Evolutionary conservation across 768 basidiomycete genomes (phyloP).

Genomic region (Trametes gibbosa): DNA sequence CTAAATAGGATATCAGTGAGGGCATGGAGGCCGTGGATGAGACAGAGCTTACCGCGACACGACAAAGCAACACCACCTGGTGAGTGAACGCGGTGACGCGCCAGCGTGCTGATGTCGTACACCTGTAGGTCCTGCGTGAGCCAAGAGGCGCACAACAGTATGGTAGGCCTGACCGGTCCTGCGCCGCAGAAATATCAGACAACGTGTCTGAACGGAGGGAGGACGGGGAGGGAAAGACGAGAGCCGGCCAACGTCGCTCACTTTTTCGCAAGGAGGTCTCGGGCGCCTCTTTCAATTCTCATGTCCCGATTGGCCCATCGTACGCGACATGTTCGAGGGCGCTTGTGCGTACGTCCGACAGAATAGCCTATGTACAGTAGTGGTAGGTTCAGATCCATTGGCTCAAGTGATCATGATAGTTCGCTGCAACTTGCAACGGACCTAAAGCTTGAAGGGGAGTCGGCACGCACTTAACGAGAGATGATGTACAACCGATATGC

Average conservation of each 20-base stretch:
- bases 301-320: conserved; percentile 1
- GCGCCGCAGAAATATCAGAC: background rate
- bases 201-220: background rate
- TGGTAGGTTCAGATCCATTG: too few relatives aligned
- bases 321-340: background rate
- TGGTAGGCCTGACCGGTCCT: background rate
- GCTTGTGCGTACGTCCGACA: background rate
- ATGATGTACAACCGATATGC: conserved; percentile 20
- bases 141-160: background rate
- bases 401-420: too few relatives aligned
- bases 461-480: background rate
- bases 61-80: conserved; percentile 16
- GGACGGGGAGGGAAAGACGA: conserved; percentile 13
- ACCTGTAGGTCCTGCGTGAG: background rate
- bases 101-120: conserved; percentile 10
- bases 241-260: conserved; percentile 9
- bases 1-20: conserved; percentile 36
- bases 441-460: too few relatives aligned
- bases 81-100: conserved; percentile 10
- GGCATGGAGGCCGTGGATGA: background rate
- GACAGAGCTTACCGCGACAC: conserved; percentile 19
- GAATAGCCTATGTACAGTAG: background rate
- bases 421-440: too few relatives aligned
- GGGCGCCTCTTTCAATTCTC: conserved; percentile 2
- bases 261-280: conserved; percentile 8